Evolutionary conservation across 2,329 filamentous ascomycete species (phyloP).

Genomic region (Apiospora phragmitis): DNA sequence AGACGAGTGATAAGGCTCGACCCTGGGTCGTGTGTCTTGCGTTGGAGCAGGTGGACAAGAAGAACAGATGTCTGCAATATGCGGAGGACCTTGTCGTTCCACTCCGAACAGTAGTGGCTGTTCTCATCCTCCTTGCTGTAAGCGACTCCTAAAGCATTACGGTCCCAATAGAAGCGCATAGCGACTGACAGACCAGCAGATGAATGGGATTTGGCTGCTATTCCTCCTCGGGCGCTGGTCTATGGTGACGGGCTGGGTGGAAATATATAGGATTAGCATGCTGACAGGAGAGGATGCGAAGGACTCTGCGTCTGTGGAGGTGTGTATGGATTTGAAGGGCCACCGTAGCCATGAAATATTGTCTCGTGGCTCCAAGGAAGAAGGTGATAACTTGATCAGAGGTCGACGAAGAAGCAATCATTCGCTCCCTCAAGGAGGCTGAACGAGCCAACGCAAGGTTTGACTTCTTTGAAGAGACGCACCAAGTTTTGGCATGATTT

Average conservation of each 20-base stretch:
- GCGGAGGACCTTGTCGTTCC: slow-evolving; percentile 67
- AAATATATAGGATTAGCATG: slow-evolving; percentile 59
- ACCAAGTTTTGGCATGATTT: slow-evolving; percentile 91
- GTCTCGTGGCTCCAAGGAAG: slow-evolving; percentile 53
- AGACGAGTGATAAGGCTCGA: slow-evolving; percentile 53
- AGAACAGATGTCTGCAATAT: slow-evolving; percentile 59
- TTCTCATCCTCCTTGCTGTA: slow-evolving; percentile 80
- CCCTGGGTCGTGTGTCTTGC: slow-evolving; percentile 77
- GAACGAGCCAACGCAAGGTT: no score
- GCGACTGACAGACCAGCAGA: slow-evolving; percentile 41
- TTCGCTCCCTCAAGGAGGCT: no score
- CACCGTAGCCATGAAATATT: slow-evolving; percentile 81
- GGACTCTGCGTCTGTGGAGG: slow-evolving; percentile 90
- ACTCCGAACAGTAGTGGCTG: slow-evolving; percentile 75
- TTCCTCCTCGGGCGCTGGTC: slow-evolving; percentile 78
- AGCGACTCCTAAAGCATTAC: slow-evolving; percentile 37
- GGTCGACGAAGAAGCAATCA: no score
- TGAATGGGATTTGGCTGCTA: slow-evolving; percentile 83
- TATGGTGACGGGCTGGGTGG: slow-evolving; percentile 83
- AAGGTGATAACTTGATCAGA: no score
- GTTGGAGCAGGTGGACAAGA: slow-evolving; percentile 57
- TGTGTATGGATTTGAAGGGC: slow-evolving; percentile 61
- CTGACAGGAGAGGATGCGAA: slow-evolving; percentile 50
- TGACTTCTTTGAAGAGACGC: no score
- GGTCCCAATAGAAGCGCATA: slow-evolving; percentile 26